phyloP scores from a whole-genome alignment of 148 eudicot genomes.

The Fagopyrum homotropicum region DNA sequence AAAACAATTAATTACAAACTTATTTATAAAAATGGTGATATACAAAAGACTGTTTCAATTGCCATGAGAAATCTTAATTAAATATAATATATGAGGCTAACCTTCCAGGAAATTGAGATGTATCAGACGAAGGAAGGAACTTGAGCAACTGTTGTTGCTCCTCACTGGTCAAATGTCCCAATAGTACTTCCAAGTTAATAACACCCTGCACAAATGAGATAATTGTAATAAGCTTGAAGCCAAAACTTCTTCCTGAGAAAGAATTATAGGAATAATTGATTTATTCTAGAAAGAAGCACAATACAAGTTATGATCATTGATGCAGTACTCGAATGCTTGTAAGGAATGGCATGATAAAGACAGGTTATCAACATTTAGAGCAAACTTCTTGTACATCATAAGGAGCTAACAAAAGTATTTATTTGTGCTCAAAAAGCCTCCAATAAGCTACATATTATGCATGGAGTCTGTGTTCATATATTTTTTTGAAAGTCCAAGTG shows the following conservation, averaged over 20 bases:
- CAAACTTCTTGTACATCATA: not conserved
- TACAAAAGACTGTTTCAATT: not conserved
- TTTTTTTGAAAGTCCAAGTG: not conserved
- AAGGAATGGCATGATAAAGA: not conserved
- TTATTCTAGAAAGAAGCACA: not conserved
- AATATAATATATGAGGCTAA: conserved; percentile 18
- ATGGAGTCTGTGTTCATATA: not conserved
- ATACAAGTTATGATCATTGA: not conserved
- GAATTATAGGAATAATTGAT: not conserved
- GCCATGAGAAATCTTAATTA: not conserved
- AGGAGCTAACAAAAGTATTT: too few relatives aligned
- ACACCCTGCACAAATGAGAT: conserved; percentile 54
- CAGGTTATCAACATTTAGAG: not conserved
- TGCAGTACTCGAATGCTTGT: not conserved
- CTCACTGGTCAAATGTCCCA: conserved; percentile 44
- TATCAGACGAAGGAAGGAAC: conserved; percentile 60
- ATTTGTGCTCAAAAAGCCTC: too few relatives aligned
- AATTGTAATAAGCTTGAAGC: not conserved
- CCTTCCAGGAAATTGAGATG: conserved; percentile 50
- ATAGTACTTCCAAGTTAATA: conserved; percentile 51
- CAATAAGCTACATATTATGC: too few relatives aligned
- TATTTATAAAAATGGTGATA: not conserved
- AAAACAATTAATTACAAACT: not conserved
- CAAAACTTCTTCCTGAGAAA: not conserved
- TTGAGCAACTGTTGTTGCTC: conserved; percentile 73